Evolutionary conservation across 2,329 filamentous ascomycete species (phyloP).

Genomic region (Ophiostoma angusticollis): DNA sequence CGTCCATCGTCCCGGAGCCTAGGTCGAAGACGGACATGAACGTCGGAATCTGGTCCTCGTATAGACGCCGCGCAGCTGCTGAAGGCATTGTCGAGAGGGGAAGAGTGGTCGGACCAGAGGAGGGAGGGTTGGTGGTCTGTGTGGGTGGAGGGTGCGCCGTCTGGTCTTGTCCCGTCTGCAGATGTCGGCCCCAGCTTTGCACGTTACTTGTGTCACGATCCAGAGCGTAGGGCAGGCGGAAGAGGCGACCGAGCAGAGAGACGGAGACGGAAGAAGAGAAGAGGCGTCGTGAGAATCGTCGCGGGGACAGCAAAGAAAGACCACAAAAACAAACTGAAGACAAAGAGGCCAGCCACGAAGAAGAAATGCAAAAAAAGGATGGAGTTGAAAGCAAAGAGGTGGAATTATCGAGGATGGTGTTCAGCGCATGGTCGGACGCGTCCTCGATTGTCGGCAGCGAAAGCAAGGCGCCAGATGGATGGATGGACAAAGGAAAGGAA

Average conservation of each 20-base stretch:
- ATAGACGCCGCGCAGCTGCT: slow-evolving; percentile 46
- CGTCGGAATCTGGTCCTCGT: slow-evolving; percentile 59
- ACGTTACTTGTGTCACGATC: background rate
- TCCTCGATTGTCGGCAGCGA: slow-evolving; percentile 3
- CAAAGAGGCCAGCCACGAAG: slow-evolving; percentile 8
- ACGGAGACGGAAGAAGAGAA: background rate
- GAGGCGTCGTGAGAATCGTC: background rate
- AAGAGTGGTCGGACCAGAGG: background rate
- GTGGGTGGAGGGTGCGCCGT: background rate
- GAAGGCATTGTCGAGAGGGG: slow-evolving; percentile 41
- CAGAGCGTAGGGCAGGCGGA: slow-evolving; percentile 2
- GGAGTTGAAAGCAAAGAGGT: slow-evolving; percentile 3
- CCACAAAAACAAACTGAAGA: slow-evolving; percentile 2
- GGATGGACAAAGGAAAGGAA: background rate
- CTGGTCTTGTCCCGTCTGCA: background rate
- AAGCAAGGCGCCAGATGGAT: background rate
- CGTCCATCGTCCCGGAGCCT: slow-evolving; percentile 42
- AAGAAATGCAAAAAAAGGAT: background rate
- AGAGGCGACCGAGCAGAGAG: background rate
- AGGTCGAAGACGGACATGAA: slow-evolving; percentile 66
- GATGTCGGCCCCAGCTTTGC: slow-evolving; percentile 2
- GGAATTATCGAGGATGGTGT: no score
- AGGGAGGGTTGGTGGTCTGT: background rate
- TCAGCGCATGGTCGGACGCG: no score
- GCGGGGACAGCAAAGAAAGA: background rate